Percentiles rank a stretch among this genome's conserved stretches.
These are phyloP conservation scores for Mortierella sp. DNA, from an alignment of 371 early-diverging fungal species.

Conservation along the genomic window DNA sequence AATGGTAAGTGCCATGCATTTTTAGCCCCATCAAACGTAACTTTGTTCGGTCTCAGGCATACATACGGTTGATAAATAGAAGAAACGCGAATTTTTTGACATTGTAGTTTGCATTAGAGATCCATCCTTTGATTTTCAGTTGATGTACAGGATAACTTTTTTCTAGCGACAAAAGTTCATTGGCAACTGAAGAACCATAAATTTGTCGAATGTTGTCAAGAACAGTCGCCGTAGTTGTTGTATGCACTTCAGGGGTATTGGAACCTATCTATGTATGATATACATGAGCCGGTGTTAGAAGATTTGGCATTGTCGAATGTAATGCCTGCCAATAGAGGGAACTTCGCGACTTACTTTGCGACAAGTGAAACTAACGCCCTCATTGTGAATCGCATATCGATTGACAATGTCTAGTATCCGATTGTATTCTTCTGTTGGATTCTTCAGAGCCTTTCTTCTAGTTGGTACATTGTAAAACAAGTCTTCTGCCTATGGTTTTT, in stretches of 20 bases:
- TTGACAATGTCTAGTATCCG: constrained; percentile 89
- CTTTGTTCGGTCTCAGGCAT: not conserved
- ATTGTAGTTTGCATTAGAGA: constrained; percentile 88
- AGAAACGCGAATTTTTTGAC: constrained; percentile 84
- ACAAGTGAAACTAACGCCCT: constrained; percentile 84
- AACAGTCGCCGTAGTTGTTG: constrained; percentile 65
- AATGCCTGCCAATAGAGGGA: not conserved
- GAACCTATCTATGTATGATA: constrained; percentile 65
- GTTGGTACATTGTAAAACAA: constrained; percentile 92
- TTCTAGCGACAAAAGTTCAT: constrained; percentile 75
- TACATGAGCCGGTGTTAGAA: not conserved
- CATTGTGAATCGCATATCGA: constrained; percentile 92
- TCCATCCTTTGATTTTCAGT: constrained; percentile 73
- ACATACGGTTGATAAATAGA: constrained; percentile 94
- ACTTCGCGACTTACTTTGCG: constrained; percentile 71
- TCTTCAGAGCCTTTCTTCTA: constrained; percentile 85
- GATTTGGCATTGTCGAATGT: not conserved
- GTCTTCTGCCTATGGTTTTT: constrained; percentile 80
- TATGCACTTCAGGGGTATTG: constrained; percentile 82
- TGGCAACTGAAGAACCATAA: constrained; percentile 82
- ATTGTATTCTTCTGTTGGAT: constrained; percentile 87
- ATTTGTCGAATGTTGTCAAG: constrained; percentile 85
- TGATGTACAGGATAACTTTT: constrained; percentile 59
- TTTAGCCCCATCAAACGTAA: not conserved
- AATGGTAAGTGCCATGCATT: not conserved